These are phyloP conservation scores for Populus pruinosa DNA, from an alignment of 345 rosid species.

Conservation along the genomic window DNA sequence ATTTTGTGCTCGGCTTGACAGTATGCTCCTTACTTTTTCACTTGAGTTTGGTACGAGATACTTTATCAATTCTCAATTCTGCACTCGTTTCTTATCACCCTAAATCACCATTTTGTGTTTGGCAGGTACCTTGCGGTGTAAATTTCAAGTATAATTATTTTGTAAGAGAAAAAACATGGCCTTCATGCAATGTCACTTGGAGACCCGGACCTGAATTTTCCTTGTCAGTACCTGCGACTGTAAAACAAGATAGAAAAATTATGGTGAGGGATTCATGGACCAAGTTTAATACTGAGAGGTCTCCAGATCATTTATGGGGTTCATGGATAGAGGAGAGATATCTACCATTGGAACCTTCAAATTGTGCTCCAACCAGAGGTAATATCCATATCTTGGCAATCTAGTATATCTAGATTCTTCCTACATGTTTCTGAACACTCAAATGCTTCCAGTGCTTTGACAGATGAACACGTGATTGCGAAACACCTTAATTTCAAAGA, in stretches of 20 bases:
- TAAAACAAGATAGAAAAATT: slow-evolving; percentile 40
- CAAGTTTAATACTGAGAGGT: slow-evolving; percentile 36
- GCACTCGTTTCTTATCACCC: neutral
- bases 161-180: slow-evolving; percentile 42
- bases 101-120: slow-evolving; percentile 22
- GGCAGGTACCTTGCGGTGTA: slow-evolving; percentile 67
- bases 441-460: slow-evolving; percentile 90
- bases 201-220: slow-evolving; percentile 88
- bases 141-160: slow-evolving; percentile 85
- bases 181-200: slow-evolving; percentile 60
- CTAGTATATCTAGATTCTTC: slow-evolving; percentile 21
- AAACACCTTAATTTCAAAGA: slow-evolving; percentile 24
- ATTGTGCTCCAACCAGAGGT: slow-evolving; percentile 49
- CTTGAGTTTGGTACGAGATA: neutral
- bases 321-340: slow-evolving; percentile 69
- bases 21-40: neutral
- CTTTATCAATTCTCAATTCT: neutral
- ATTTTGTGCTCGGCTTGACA: neutral
- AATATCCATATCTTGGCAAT: slow-evolving; percentile 36
- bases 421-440: slow-evolving; percentile 72
- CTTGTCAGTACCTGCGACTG: slow-evolving; percentile 47
- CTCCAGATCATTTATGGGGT: slow-evolving; percentile 54
- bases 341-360: slow-evolving; percentile 33
- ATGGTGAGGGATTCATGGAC: slow-evolving; percentile 85
- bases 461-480: slow-evolving; percentile 57